phyloP scores from a whole-genome alignment of 176 grass and related monocot species.

The Saccharum officinarum region DNA sequence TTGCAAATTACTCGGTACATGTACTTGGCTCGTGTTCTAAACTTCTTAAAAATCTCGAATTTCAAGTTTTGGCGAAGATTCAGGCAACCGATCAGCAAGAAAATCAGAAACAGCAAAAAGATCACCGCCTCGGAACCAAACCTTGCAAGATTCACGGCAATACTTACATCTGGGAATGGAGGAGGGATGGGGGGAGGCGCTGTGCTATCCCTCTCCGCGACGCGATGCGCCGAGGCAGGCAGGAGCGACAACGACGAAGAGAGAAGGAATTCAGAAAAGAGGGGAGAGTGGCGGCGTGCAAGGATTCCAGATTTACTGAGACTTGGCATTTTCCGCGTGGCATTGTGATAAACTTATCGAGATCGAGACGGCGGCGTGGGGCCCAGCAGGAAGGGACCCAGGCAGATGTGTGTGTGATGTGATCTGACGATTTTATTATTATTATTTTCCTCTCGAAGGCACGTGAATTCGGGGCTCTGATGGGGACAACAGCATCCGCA shows the following conservation, averaged over 20 bases:
- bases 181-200: not conserved
- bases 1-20: not conserved
- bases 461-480: slow-evolving; percentile 15
- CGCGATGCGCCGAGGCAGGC: not conserved
- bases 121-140: not conserved
- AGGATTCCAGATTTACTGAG: not conserved
- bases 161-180: not conserved
- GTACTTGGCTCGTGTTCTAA: not conserved
- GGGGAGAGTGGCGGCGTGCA: not conserved
- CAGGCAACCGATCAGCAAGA: not conserved
- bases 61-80: not conserved
- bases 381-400: not conserved
- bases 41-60: not conserved
- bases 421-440: not conserved
- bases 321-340: not conserved
- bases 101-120: not conserved
- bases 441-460: not conserved
- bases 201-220: not conserved
- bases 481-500: not conserved
- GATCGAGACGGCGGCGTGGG: not conserved
- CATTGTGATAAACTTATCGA: slow-evolving; percentile 21
- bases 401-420: not conserved
- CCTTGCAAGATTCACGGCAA: not conserved
- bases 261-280: not conserved
- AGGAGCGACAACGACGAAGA: too few species aligned